Evolutionary conservation across 345 rosid genomes (phyloP), one percentile per base, ranked within the genome.

Genomic region (Ricinus communis): DNA sequence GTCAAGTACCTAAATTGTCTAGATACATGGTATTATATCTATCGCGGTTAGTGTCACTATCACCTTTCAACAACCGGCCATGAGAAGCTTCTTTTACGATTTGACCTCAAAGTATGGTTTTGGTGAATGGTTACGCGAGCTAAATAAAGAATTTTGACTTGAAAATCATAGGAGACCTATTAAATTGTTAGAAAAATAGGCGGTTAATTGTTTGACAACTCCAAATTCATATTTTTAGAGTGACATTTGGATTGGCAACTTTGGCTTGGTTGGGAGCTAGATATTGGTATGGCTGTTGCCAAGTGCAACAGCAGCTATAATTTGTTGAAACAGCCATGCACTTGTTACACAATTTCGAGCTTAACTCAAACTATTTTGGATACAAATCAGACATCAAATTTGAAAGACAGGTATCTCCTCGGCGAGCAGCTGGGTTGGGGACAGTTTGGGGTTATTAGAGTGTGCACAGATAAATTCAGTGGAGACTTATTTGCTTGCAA

Each of bases 351-450:
- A 74, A 72, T 79, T 43, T 71, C 78, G 15, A 74, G 74, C 80
- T 83, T 88, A 73, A 51, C 55, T 9, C 83, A 68, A 74, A 73
- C 87, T 61, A 84, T 85, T 68, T 74, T 88, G 81, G 88, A 82
- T 41, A 78, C 86, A 15, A 70, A 71, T 38, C 78, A 77, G 82
- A 77, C 58, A 65, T 82, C 86, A 16, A 80, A 77, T 45, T 76
- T 88, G 83, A 85, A 77, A 49, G 93, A 88, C 57, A 71, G 78
- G 43, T 86, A 82, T 50, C 58, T 65, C 41, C 85, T 86, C 33
- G 87, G 88, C 28, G 83, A 83, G 62, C 86, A 85, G 57, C 68
- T 88, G 79, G 93, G 90, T n/a, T 86, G 85, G 90, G 90, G 93
- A 49, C 88, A 86, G 71, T 88, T 88, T 69, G 90, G 93, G 72